Base-by-base conservation (phyloP, 2,329 filamentous ascomycete genomes). In the Aspergillus thermomutatus region DNA sequence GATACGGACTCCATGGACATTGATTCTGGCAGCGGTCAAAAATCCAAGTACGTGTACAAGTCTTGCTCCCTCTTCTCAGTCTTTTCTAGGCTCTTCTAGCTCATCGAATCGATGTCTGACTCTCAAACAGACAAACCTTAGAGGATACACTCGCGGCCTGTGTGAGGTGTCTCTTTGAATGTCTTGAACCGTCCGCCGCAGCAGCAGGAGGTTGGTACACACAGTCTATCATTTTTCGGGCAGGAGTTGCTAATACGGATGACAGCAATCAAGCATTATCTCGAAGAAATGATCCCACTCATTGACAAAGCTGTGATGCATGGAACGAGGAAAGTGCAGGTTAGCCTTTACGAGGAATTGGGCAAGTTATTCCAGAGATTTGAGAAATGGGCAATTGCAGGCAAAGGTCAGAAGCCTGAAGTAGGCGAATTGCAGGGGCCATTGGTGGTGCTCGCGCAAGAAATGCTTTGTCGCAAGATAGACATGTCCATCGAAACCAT, bases 1-100 rank as follows among this genome's bases (percentile, higher is more conserved):
- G 70, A 75, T 37, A 83, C 84, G 48, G 84, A 88, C 60, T 80
- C 80, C 55, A 91, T 91, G 88, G 88, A 91, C 19, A 76, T 89
- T 23, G 87, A 89, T 67, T 79, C 79, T 1, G 76, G 72, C 23
- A 68, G 72, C 52, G 74, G 71, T 8, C 79, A 80, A 37, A 70
- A 72, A 53, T 70, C 66, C 45, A 64, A 61, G 69, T 71, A 60
- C 58, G 65, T 57, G 67, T 14, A 7, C 34, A 34, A 3, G 6
- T 1, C 14, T 4, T n/a, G 4, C 40, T 47, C 43, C 17, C 21
- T 28, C 17, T n/a, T 34, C 11, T 48, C 49, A 31, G 26, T 46
- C 14, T 37, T 17, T 41, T 50, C n/a, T 21, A 53, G 19, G 7
- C 23, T 21, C 14, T 40, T 26, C 34, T 25, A 27, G 43, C 47